Percentiles rank a stretch among this genome's conserved stretches.
Conservation (phyloP, 148 eudicot species). For the Rheum nobile region DNA sequence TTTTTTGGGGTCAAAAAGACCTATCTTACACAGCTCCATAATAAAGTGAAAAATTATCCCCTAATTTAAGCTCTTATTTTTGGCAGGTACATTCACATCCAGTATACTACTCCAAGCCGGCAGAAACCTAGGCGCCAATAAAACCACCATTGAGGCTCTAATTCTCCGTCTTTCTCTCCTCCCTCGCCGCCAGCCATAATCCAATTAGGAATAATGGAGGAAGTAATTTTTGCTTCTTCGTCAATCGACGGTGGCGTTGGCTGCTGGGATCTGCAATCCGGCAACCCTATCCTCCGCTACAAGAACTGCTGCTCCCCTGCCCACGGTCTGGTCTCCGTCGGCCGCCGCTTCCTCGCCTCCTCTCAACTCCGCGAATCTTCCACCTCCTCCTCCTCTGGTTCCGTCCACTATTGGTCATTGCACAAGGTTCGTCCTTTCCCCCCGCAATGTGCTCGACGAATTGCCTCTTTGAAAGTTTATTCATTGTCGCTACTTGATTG, state of each 20-base stretch:
- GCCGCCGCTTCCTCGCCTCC: conserved; percentile 59
- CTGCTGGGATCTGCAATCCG: conserved; percentile 60
- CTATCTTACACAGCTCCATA: no score
- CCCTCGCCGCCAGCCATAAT: background rate
- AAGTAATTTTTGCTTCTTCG: conserved; percentile 54
- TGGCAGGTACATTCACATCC: background rate
- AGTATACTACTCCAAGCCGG: background rate
- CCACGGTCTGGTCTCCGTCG: conserved; percentile 60
- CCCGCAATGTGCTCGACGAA: background rate
- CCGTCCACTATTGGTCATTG: conserved; percentile 82
- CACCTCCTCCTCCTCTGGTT: conserved; percentile 50
- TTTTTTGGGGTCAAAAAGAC: no score
- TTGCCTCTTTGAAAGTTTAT: background rate
- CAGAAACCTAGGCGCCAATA: background rate
- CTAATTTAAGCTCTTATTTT: background rate
- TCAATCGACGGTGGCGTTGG: conserved; percentile 58
- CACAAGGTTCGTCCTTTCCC: conserved; percentile 38
- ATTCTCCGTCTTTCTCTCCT: background rate
- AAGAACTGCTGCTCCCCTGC: conserved; percentile 54
- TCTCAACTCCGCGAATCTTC: conserved; percentile 56
- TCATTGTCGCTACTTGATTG: background rate
- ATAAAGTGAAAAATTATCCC: no score
- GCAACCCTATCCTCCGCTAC: conserved; percentile 45
- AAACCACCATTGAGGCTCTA: background rate
- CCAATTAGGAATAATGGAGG: conserved; percentile 11